Evolutionary conservation across 306 rosid genomes (phyloP).

Genomic region (Inga laurina): DNA sequence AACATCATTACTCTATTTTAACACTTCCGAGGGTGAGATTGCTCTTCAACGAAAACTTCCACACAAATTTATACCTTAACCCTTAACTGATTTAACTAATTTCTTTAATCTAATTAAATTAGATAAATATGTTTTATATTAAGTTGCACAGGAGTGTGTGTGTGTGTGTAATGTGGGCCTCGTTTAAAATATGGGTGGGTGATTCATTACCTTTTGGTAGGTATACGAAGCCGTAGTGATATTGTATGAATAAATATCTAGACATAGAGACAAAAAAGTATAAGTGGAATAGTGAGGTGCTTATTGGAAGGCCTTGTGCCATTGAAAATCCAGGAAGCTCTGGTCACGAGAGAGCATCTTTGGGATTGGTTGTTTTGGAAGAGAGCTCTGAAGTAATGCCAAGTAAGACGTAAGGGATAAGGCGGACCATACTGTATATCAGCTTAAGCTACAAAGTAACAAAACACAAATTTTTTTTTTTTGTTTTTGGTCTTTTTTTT

Average conservation of each 20-base stretch:
- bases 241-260: too few species aligned
- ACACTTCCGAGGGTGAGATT: accelerated
- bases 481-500: too few species aligned
- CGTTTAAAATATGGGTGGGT: not conserved
- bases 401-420: not conserved
- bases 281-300: not conserved
- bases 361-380: slow-evolving; percentile 15
- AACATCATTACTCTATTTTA: too few species aligned
- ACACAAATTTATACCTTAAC: too few species aligned
- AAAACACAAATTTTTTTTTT: not conserved
- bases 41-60: accelerated
- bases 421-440: not conserved
- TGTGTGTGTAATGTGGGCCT: not conserved
- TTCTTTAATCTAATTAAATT: too few species aligned
- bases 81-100: too few species aligned
- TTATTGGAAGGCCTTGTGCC: slow-evolving; percentile 11
- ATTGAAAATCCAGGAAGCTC: slow-evolving; percentile 11
- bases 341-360: not conserved
- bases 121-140: too few species aligned
- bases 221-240: not conserved
- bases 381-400: not conserved
- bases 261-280: not conserved
- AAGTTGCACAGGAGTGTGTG: too few species aligned
- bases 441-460: not conserved
- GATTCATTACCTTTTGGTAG: not conserved